Base-by-base conservation (phyloP, 1,284 basidiomycete species). In the Ustilago crameri region DNA sequence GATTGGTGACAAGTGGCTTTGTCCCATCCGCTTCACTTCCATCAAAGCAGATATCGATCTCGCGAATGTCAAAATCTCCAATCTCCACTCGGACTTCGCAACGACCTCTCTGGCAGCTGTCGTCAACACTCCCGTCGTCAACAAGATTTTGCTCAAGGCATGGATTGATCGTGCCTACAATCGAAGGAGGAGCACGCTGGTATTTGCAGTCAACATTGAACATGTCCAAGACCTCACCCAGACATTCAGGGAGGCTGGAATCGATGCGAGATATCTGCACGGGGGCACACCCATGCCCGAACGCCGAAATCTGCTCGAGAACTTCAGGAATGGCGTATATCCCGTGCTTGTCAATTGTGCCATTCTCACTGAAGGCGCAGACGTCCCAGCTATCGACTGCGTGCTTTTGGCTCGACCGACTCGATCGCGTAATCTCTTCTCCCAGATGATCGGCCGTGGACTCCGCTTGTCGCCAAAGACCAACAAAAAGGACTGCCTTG, bases 361-460 rank as follows among this genome's bases (percentile, higher is more conserved):
- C 23, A 91, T 98, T 51, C 86, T 98, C 70, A 82, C 81, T 3
- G 81, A 82, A 27, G 81, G 81, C 10, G 78, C 80, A 3, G 81
- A 82, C 40, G 63, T 82, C 2, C 81, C 81, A 2, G 64, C 62
- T 76, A 92, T 97, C 53, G 95, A 98, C 78, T 96, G 94, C 69
- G 88, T 97, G 9, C 83, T 97, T 24, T 86, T 98, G 10, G 93
- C 82, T 0, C 59, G 83, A 9, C 84, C 95, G 10, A 97, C 95
- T 0, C 87, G 90, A 24, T 96, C 93, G 12, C 87, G 89, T 30
- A 97, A 95, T 81, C 84, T 96, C 9, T 94, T 95, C 75, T 89
- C 91, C 4, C 95, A 98, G 80, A 98, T 98, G 94, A 93, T 98
- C 72, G 95, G 95, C 0, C 88, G 95, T 51, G 95, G 95, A 9